These are phyloP conservation scores for Phytophthora macrochlamydospora DNA, from an alignment of 352 stramenopile species.

Conservation along the genomic window DNA sequence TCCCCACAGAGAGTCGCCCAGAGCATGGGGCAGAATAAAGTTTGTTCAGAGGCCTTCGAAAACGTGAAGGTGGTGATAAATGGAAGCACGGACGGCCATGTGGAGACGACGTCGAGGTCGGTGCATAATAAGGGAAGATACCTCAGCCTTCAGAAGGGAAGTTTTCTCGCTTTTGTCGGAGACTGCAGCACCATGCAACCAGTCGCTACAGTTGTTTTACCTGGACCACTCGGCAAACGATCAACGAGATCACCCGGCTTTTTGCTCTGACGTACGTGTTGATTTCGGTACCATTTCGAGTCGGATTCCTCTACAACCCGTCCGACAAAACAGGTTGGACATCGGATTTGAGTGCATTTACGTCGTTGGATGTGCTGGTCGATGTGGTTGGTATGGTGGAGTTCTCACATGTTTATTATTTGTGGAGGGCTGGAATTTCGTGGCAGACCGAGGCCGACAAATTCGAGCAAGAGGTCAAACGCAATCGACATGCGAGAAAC, in stretches of 20 bases:
- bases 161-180: background rate
- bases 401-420: slow-evolving; percentile 45
- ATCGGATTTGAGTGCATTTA: slow-evolving; percentile 41
- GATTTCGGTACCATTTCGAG: slow-evolving; percentile 57
- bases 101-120: too few species aligned
- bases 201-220: slow-evolving; percentile 23
- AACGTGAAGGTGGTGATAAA: too few species aligned
- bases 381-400: slow-evolving; percentile 47
- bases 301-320: slow-evolving; percentile 64
- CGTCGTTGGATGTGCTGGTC: slow-evolving; percentile 41
- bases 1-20: too few species aligned
- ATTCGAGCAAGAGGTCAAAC: slow-evolving; percentile 59
- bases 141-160: background rate
- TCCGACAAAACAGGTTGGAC: slow-evolving; percentile 46
- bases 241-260: slow-evolving; percentile 32
- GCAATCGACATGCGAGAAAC: slow-evolving; percentile 39
- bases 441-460: slow-evolving; percentile 41
- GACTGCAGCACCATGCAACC: background rate
- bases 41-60: too few species aligned
- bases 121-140: too few species aligned
- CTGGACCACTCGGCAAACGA: slow-evolving; percentile 49
- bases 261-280: slow-evolving; percentile 44
- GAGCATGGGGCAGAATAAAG: too few species aligned
- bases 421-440: slow-evolving; percentile 49
- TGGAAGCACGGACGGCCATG: too few species aligned